Percentiles rank a stretch among this genome's conserved stretches.
phyloP scores from a whole-genome alignment of 768 basidiomycete species.

The Porphyrellus cyaneotinctus region DNA sequence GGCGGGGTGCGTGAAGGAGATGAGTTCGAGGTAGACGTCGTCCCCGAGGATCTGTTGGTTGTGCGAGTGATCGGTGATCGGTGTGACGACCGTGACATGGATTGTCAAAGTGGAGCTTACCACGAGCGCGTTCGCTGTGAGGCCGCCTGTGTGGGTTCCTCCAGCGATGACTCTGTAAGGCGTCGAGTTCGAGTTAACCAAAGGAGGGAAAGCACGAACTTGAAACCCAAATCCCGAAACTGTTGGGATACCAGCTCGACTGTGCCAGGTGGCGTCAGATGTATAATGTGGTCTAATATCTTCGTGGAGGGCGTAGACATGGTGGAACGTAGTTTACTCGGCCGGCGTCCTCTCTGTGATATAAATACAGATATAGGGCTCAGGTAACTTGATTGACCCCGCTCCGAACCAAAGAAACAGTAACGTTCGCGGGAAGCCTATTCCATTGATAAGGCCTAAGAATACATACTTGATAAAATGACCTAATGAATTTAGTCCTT shows the following conservation, averaged over 20 bases:
- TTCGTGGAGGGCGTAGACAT: slow-evolving; percentile 35
- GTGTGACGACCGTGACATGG: too few relatives aligned
- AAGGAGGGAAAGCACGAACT: slow-evolving; percentile 35
- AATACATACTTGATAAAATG: neutral
- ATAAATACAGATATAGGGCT: neutral
- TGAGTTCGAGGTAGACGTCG: slow-evolving; percentile 63
- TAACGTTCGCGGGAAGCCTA: neutral
- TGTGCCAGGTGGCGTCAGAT: slow-evolving; percentile 63
- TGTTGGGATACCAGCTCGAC: slow-evolving; percentile 46
- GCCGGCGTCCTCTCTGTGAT: neutral
- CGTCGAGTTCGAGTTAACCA: neutral
- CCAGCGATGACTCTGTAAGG: slow-evolving; percentile 57
- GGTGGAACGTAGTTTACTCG: neutral
- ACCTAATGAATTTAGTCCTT: neutral
- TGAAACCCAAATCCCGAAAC: slow-evolving; percentile 63
- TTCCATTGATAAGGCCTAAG: neutral
- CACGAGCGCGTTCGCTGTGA: slow-evolving; percentile 63
- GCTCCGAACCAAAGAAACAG: neutral
- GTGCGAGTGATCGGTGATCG: neutral
- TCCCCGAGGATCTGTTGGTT: slow-evolving; percentile 34
- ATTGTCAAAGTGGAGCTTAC: slow-evolving; percentile 35
- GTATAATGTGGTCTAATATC: slow-evolving; percentile 65
- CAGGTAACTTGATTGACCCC: neutral
- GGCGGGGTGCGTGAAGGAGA: slow-evolving; percentile 57
- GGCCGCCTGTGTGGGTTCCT: slow-evolving; percentile 59